A percentile compares a stretch with the other conserved stretches of the same genome.
These are phyloP conservation scores for Chlamydomonas incerta DNA, from an alignment of 139 green algal species.

Conservation along the genomic window DNA sequence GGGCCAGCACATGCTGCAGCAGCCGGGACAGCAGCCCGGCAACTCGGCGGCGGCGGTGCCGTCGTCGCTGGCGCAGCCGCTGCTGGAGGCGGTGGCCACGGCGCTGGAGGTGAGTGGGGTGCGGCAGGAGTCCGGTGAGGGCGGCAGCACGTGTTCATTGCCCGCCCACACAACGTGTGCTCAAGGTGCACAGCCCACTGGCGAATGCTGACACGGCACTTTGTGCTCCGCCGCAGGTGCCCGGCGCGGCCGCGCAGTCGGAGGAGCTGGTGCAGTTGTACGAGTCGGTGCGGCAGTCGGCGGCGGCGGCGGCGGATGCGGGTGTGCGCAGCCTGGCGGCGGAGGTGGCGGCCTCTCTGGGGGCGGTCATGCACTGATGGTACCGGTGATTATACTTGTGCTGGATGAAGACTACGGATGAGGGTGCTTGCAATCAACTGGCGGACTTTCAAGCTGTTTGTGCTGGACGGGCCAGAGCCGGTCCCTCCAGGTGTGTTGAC, in stretches of 20 bases:
- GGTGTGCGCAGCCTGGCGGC: background rate
- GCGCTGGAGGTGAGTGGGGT: constrained; percentile 38
- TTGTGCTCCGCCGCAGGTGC: background rate
- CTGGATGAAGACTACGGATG: too few relatives aligned
- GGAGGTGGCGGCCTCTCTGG: background rate
- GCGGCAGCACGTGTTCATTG: background rate
- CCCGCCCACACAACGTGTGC: background rate
- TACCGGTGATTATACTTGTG: too few relatives aligned
- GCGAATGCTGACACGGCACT: too few relatives aligned
- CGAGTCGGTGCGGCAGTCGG: constrained; percentile 11
- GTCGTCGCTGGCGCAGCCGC: constrained; percentile 54
- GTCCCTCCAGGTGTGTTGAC: too few relatives aligned
- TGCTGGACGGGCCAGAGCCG: too few relatives aligned
- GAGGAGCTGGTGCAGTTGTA: constrained; percentile 33
- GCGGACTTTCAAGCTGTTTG: too few relatives aligned
- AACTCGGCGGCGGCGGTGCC: constrained; percentile 9
- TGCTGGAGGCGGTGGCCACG: constrained; percentile 59
- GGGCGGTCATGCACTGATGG: background rate
- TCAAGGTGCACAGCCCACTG: too few relatives aligned
- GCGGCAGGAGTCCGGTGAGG: too few relatives aligned
- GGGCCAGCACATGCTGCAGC: constrained; percentile 49
- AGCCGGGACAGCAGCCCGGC: background rate
- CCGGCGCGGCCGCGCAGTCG: background rate
- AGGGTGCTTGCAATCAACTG: too few relatives aligned
- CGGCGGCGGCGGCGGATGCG: background rate